Percentiles rank a stretch among this genome's conserved stretches.
phyloP scores from a whole-genome alignment of 2,329 filamentous ascomycete species.

The Penicillium frequentans region DNA sequence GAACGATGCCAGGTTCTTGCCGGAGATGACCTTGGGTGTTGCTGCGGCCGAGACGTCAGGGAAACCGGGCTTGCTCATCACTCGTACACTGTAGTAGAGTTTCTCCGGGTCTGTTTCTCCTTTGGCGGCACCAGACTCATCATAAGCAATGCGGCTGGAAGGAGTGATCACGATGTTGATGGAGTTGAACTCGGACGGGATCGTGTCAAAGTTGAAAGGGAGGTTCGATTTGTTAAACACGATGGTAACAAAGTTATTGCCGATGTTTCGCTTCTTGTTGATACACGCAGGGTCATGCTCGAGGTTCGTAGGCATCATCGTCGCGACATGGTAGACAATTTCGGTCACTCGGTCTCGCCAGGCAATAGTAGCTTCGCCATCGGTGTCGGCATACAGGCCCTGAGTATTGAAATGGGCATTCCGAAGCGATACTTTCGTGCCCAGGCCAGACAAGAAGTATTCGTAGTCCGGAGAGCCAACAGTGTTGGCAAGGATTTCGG shows the following conservation, averaged over 20 bases:
- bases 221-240: conserved; percentile 96
- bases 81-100: conserved; percentile 82
- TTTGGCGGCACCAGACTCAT: conserved; percentile 40
- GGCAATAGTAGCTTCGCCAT: conserved; percentile 86
- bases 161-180: conserved; percentile 96
- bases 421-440: conserved; percentile 76
- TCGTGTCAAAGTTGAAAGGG: conserved; percentile 85
- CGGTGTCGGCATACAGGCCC: conserved; percentile 78
- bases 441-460: conserved; percentile 77
- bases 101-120: conserved; percentile 32
- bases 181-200: conserved; percentile 93
- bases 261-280: conserved; percentile 90
- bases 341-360: conserved; percentile 96
- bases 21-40: conserved; percentile 83
- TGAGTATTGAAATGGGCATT: conserved; percentile 90
- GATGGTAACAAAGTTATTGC: conserved; percentile 97
- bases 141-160: conserved; percentile 49
- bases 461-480: conserved; percentile 86
- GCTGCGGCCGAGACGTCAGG: conserved; percentile 89
- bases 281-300: conserved; percentile 73
- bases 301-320: conserved; percentile 91
- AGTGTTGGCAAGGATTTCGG: conserved; percentile 82
- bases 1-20: conserved; percentile 78
- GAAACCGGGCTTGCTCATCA: conserved; percentile 84
- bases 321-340: conserved; percentile 92